A percentile compares a stretch with the other conserved stretches of the same genome.
These are phyloP conservation scores for Selaginella tamariscina DNA, from an alignment of 75 land plant species.

Conservation along the genomic window DNA sequence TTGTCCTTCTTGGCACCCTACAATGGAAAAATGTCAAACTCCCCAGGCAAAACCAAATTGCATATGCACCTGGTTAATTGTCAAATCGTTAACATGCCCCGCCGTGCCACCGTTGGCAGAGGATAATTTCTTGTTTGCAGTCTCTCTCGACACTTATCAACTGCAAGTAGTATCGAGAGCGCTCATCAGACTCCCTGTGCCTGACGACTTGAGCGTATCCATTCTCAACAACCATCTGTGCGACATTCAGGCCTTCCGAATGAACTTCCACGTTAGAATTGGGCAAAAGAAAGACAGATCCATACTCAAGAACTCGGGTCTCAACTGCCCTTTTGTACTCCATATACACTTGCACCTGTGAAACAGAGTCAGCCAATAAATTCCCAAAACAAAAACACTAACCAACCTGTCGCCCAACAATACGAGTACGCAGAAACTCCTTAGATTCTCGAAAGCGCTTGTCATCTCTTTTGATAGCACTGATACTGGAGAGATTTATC, in stretches of 20 bases:
- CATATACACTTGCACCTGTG: conserved; percentile 88
- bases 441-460: conserved; percentile 80
- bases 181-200: conserved; percentile 94
- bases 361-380: not conserved
- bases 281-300: conserved; percentile 60
- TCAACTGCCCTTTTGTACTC: conserved; percentile 61
- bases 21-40: not conserved
- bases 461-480: conserved; percentile 63
- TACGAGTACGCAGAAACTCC: conserved; percentile 69
- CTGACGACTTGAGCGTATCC: conserved; percentile 75
- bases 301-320: conserved; percentile 85
- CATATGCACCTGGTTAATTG: not conserved
- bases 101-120: conserved; percentile 69
- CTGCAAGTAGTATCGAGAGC: conserved; percentile 87
- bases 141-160: conserved; percentile 73
- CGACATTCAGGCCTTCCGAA: conserved; percentile 69
- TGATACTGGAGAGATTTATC: conserved; percentile 91
- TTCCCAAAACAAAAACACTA: not conserved
- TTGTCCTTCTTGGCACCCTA: not conserved
- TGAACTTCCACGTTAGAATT: too few relatives aligned
- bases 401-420: conserved; percentile 71
- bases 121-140: conserved; percentile 69
- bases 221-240: conserved; percentile 62
- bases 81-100: conserved; percentile 56
- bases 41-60: conserved; percentile 19